Evolutionary conservation across 805 yeast genomes (phyloP).

Genomic region (Candida fluviatilis): DNA sequence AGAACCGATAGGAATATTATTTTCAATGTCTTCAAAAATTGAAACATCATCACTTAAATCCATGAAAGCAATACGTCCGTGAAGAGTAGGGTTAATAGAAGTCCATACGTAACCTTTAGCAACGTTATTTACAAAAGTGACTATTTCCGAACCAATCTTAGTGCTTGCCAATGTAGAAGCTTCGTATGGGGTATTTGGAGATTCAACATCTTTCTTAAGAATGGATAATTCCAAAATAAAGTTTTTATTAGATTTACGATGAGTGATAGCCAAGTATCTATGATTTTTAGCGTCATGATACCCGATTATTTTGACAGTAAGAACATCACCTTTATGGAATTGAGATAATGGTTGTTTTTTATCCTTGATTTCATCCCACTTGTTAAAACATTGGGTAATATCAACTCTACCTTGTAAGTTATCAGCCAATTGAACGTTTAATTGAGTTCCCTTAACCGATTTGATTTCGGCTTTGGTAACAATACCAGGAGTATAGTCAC

Average conservation of each 20-base stretch:
- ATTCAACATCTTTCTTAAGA: slow-evolving; percentile 37
- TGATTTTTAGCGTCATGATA: slow-evolving; percentile 68
- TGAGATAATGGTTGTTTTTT: slow-evolving; percentile 51
- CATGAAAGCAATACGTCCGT: slow-evolving; percentile 62
- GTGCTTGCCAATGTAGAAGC: slow-evolving; percentile 39
- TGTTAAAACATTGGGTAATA: slow-evolving; percentile 61
- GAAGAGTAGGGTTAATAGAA: slow-evolving; percentile 61
- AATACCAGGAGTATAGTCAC: slow-evolving; percentile 58
- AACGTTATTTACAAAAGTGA: slow-evolving; percentile 64
- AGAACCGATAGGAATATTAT: slow-evolving; percentile 66
- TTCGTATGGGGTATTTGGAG: slow-evolving; percentile 19
- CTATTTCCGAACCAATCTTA: slow-evolving; percentile 45
- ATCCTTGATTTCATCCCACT: slow-evolving; percentile 52
- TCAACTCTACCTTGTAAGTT: slow-evolving; percentile 78
- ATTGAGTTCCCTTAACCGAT: slow-evolving; percentile 65
- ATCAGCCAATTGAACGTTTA: slow-evolving; percentile 73
- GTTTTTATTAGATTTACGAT: slow-evolving; percentile 47
- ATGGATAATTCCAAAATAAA: slow-evolving; percentile 63
- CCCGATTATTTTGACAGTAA: slow-evolving; percentile 71
- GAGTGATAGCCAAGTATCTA: slow-evolving; percentile 62
- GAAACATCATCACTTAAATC: slow-evolving; percentile 57
- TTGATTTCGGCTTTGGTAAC: slow-evolving; percentile 57
- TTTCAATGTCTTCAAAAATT: slow-evolving; percentile 45
- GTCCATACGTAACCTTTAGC: slow-evolving; percentile 63
- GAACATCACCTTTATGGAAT: slow-evolving; percentile 53